Evolutionary conservation across 1,284 basidiomycete genomes (phyloP), one percentile per base, ranked within the genome.

Genomic region (Gomphus bonarii): DNA sequence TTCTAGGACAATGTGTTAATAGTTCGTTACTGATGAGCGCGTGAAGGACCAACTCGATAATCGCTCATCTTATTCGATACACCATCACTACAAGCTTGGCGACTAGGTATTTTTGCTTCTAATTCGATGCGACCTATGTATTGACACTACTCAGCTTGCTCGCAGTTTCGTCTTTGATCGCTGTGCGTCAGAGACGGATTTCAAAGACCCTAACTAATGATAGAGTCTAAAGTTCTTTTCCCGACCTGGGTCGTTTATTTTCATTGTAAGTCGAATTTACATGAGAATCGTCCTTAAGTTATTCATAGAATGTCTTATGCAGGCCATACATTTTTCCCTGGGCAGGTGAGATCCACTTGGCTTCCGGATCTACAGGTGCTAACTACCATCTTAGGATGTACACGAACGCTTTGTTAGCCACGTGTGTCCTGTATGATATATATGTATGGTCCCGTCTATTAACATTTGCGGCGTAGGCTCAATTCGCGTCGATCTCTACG

Each of bases 241-340:
- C 20, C 43, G 43, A n/a, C 54, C 54, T n/a, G 22, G 25, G 16
- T 20, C 44, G 8, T 56, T 56, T 14, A 56, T 56, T 36, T 49
- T 56, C 35, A 49, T 56, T 11, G 54, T 56, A 20, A 49, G 54
- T 49, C 4, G 36, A 14, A n/a, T 20, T 1, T 31, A 30, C 33
- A 10, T 31, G 16, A 12, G 20, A 31, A 11, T 33, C 25, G 11
- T 11, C 1, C 18, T 8, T 46, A 48, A 22, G 8, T 35, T 18
- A 36, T 30, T 42, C 35, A 56, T 2, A 36, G 9, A 18, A 12
- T 14, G 14, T 28, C 30, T 25, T 4, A 20, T 48, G n/a, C 14
- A 56, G 54, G 25, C 44, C 12, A 56, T 56, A 31, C 54, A 56
- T 48, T 56, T 56, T 38, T 56, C 54, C 18, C 30, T 56, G 46